Base-by-base conservation (phyloP, 2,329 filamentous ascomycete species). In the Fusarium poae region DNA sequence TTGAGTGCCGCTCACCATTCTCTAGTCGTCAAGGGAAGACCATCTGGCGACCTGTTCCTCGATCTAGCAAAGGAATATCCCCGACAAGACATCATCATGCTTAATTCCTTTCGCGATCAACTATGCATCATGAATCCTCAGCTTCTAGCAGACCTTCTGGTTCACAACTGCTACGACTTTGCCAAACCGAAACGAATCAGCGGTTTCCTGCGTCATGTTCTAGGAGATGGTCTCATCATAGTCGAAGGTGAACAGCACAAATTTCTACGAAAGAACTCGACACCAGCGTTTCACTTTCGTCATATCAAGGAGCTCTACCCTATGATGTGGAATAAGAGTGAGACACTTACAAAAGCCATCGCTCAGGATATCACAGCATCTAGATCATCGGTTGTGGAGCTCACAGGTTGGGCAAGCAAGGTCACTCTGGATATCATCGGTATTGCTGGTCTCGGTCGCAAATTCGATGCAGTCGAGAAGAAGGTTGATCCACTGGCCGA, bases 231-330 rank as follows among this genome's bases (percentile, higher is more conserved):
- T 3, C 78, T 93, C 12, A 79, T 93, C 8, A 74, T 81, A 6
- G 87, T 90, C 0, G 91, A 93, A 76, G 91, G 91, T 3, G 89
- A 92, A 32, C 87, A 89, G 65, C 91, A 93, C 75, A 92, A 89
- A 78, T 85, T 88, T 70, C 82, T 89, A 71, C 83, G 90, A n/a
- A 92, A 90, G 76, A 87, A 88, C 50, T 83, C 91, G 12, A 85
- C 86, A 75, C 90, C 89, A 1, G 89, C 89, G 0, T 93, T 93
- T 73, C 82, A 84, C 43, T 91, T 88, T 71, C 85, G 90, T 5
- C 88, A 91, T 65, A 85, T 92, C 75, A 92, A 91, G 66, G 83
- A 91, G 42, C 77, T 93, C 2, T 92, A 92, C 63, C 89, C 89
- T 0, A 82, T 89, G 56, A 92, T 93, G 77, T 92, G 90, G 89